A percentile compares a stretch with the other conserved stretches of the same genome.
phyloP scores from a whole-genome alignment of 2,329 filamentous ascomycete species.

The Emericellopsis cladophorae region DNA sequence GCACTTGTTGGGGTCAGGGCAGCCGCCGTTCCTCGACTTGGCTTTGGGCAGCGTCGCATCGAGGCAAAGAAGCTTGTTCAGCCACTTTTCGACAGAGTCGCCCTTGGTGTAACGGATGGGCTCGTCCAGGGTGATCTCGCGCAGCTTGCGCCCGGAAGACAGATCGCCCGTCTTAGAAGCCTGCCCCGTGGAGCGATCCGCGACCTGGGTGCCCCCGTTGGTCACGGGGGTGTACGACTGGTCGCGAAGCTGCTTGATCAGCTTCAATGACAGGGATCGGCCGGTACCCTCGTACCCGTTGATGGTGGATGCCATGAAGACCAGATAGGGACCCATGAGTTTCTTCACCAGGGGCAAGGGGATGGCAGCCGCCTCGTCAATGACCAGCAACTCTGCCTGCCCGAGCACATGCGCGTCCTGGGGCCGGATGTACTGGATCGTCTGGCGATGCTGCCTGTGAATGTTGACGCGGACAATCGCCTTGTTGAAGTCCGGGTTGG shows the following conservation, averaged over 20 bases:
- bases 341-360: slow-evolving; percentile 85
- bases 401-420: slow-evolving; percentile 92
- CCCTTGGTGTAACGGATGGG: slow-evolving; percentile 90
- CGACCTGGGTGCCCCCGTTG: slow-evolving; percentile 49
- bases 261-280: slow-evolving; percentile 83
- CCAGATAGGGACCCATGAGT: slow-evolving; percentile 89
- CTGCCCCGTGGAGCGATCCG: slow-evolving; percentile 70
- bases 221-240: slow-evolving; percentile 58
- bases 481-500: slow-evolving; percentile 98
- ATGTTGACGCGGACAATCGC: slow-evolving; percentile 96
- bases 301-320: slow-evolving; percentile 99
- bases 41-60: slow-evolving; percentile 81
- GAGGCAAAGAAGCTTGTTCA: slow-evolving; percentile 86
- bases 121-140: slow-evolving; percentile 85
- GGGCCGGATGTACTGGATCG: slow-evolving; percentile 95
- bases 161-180: slow-evolving; percentile 50
- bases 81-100: slow-evolving; percentile 88
- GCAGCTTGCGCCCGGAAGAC: slow-evolving; percentile 61
- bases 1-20: slow-evolving; percentile 82
- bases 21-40: slow-evolving; percentile 60
- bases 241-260: slow-evolving; percentile 93
- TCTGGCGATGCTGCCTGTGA: slow-evolving; percentile 87
- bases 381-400: slow-evolving; percentile 88
- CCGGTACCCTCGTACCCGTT: slow-evolving; percentile 98
- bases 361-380: slow-evolving; percentile 95